Evolutionary conservation across 2,329 filamentous ascomycete species (phyloP), one percentile per base, ranked within the genome.

Genomic region (Cordyceps javanica): DNA sequence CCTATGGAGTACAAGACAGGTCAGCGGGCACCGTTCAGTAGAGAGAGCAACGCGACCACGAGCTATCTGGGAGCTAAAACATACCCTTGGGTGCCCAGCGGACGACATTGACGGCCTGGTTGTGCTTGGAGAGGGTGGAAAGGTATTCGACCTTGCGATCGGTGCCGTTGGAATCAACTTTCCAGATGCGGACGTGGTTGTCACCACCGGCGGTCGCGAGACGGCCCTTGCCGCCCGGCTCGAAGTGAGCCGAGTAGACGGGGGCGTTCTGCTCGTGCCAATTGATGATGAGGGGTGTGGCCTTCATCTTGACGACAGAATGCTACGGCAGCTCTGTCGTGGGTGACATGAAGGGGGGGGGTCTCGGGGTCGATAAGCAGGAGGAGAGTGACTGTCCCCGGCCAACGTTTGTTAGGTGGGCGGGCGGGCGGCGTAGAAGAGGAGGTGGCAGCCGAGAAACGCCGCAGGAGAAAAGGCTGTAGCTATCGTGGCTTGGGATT

Each of bases 201-300:
- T 99, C 94, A 71, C 94, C 94, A 67, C 93, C 94, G 61, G 88
- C 93, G 10, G 94, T 99, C 59, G 94, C 94, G 62, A 99, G 78
- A 67, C 94, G 86, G 55, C 91, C 91, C 73, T 94, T 97, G 62
- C 91, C 91, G 69, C 90, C 82, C 49, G 90, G 90, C 71, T 99
- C 93, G 71, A 97, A 99, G 73, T 97, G 93, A 65, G 91, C 91
- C 44, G 93, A 97, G 77, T 97, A 99, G 71, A 99, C 92, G 59
- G 94, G 94, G 67, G 90, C 86, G 76, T 95, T 96, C 70, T 96
- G 90, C 73, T 97, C 90, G 75, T 99, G 95, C 94, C 94, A 99
- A 79, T 95, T 91, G 76, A 99, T 93, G 70, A 97, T 93, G 66
- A 99, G 82, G 66, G 94, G 93, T 69, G 91, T 88, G 70, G 91